phyloP scores from a whole-genome alignment of 1,284 basidiomycete species.

The Sanghuangporus weigelae region DNA sequence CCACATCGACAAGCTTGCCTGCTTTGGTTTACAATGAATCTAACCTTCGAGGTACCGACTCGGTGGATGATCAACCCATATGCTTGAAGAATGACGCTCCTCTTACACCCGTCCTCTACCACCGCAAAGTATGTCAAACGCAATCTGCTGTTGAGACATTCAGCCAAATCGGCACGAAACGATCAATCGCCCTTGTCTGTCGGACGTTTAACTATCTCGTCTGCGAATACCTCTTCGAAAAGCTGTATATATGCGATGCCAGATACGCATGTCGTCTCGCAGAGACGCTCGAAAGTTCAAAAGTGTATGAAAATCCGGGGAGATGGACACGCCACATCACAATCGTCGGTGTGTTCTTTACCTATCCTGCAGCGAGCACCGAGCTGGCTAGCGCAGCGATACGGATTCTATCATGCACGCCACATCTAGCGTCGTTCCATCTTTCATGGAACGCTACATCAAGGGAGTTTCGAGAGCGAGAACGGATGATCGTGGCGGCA shows the following conservation, averaged over 20 bases:
- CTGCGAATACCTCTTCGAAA: background rate
- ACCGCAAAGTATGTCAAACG: background rate
- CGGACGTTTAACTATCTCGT: background rate
- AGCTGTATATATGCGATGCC: background rate
- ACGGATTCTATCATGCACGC: background rate
- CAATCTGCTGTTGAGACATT: background rate
- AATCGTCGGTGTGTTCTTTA: background rate
- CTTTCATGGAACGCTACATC: background rate
- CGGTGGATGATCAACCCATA: background rate
- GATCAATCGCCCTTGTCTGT: background rate
- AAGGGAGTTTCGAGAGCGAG: background rate
- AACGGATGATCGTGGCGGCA: background rate
- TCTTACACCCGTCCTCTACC: background rate
- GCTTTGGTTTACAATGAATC: background rate
- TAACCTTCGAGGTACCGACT: background rate
- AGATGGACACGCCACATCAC: constrained; percentile 6
- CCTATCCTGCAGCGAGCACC: background rate
- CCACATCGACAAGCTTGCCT: background rate
- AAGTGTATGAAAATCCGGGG: background rate
- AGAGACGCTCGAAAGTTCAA: background rate
- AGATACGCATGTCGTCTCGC: background rate
- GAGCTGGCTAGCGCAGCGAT: background rate
- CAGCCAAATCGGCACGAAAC: background rate
- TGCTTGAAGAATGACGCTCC: constrained; percentile 1
- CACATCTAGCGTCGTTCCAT: background rate